Evolutionary conservation across 345 rosid genomes (phyloP).

Genomic region (Trapa bicornis): DNA sequence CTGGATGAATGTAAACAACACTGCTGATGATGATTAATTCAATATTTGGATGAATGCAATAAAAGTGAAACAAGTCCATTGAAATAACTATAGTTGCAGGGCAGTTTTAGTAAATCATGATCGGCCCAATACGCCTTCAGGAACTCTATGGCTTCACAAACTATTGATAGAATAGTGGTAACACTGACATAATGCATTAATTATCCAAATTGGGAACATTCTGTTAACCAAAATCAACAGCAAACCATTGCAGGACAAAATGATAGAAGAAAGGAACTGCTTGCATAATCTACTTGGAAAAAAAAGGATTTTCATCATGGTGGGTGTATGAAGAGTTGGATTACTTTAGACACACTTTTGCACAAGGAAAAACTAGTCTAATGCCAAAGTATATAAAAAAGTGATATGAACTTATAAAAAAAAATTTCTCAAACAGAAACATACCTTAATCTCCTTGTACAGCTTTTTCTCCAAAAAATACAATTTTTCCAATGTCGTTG

Average conservation of each 20-base stretch:
- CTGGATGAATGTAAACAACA: too few relatives aligned
- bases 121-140: too few relatives aligned
- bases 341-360: not conserved
- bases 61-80: not conserved
- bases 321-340: not conserved
- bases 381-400: not conserved
- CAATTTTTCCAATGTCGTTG: constrained; percentile 71
- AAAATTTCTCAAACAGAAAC: constrained; percentile 1
- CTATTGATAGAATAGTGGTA: not conserved
- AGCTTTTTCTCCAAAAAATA: constrained; percentile 91
- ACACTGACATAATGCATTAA: not conserved
- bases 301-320: not conserved
- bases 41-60: too few relatives aligned
- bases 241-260: not conserved
- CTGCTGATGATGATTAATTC: too few relatives aligned
- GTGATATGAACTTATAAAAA: not conserved
- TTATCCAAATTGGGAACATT: too few relatives aligned
- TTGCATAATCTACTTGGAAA: not conserved
- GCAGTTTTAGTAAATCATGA: too few relatives aligned
- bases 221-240: too few relatives aligned
- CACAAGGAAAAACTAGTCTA: not conserved
- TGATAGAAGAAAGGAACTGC: not conserved
- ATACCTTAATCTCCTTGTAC: constrained; percentile 85
- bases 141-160: too few relatives aligned
- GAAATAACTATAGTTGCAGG: not conserved